Conservation (phyloP, 768 basidiomycete genomes). For the Panus rudis region DNA sequence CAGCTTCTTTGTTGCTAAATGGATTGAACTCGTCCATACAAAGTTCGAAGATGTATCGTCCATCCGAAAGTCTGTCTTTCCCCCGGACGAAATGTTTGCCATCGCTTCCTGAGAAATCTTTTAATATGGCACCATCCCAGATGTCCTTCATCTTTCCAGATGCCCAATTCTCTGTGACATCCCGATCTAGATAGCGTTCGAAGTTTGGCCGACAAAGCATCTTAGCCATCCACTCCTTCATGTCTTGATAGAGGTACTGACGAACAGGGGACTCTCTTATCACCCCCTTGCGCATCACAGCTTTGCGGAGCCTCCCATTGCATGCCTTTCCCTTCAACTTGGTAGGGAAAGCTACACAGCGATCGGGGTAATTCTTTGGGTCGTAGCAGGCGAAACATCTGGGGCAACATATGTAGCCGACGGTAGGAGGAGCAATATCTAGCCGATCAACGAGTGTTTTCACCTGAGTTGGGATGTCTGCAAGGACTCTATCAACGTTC, state of each 20-base stretch:
- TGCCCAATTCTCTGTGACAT: background rate
- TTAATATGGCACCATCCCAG: constrained; percentile 5
- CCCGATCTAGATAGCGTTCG: constrained; percentile 3
- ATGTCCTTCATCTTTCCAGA: constrained; percentile 8
- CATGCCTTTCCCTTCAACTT: too few species aligned
- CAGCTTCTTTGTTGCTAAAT: constrained; percentile 4
- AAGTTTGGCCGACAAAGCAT: constrained; percentile 9
- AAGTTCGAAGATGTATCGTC: constrained; percentile 8
- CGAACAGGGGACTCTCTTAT: too few species aligned
- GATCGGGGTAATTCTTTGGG: constrained; percentile 2
- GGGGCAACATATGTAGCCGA: constrained; percentile 6
- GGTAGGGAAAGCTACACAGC: too few species aligned
- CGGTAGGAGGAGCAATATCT: background rate
- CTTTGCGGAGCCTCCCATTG: too few species aligned
- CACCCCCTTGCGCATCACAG: too few species aligned
- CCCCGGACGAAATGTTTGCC: constrained; percentile 6
- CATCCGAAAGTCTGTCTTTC: background rate
- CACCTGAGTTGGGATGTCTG: constrained; percentile 6
- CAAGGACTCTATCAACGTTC: too few species aligned
- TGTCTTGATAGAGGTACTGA: too few species aligned
- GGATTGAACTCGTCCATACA: constrained; percentile 14
- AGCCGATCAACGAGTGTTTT: background rate
- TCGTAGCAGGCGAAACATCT: constrained; percentile 8
- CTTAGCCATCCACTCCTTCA: constrained; percentile 9
- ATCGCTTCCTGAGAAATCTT: constrained; percentile 9